Base-by-base conservation (phyloP, 2,329 filamentous ascomycete species). In the Hymenoscyphus fructigenus region DNA sequence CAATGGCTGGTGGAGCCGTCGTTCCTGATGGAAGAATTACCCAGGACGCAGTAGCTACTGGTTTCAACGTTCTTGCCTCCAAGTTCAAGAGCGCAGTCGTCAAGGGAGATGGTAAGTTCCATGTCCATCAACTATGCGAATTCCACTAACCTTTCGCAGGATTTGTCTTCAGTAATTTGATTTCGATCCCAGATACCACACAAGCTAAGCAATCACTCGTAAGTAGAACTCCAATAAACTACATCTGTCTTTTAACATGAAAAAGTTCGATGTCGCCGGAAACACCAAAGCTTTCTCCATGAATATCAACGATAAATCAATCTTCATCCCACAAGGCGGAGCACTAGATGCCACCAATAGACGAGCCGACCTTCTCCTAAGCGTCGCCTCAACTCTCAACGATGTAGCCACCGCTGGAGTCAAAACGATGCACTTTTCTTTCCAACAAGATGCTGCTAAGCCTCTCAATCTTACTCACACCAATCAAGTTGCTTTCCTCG, bases 361-460 rank as follows among this genome's bases (percentile, higher is more conserved):
- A 50, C 83, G 85, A 65, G 83, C 84, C 1, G 85, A 86, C 65
- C 79, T 87, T 62, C 80, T 85, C 61, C 79, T 82, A 14, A 75
- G 78, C 69, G 64, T 66, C 57, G 76, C 81, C 78, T 80, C 82
- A 77, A 75, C 78, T 69, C 77, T 81, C 78, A 80, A 83, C 77
- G 76, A 75, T 28, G 77, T 82, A 60, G 82, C 81, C 47, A 83
- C 80, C 56, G 75, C 74, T 32, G 84, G 84, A 36, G 76, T 86
- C 65, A 86, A 86, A 76, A 87, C 85, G 1, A 79, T 88, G 60
- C 86, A 88, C 76, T 87, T 85, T 75, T 84, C 82, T 70, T 72
- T 88, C 38, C 80, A 80, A 74, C 82, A 83, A 71, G 84, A 87
- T 67, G 66, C 75, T 6, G 71, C 76, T 58, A 78, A 83, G 17